These are phyloP conservation scores for Oxalis stricta DNA, from an alignment of 441 rosid genomes.

Conservation along the genomic window DNA sequence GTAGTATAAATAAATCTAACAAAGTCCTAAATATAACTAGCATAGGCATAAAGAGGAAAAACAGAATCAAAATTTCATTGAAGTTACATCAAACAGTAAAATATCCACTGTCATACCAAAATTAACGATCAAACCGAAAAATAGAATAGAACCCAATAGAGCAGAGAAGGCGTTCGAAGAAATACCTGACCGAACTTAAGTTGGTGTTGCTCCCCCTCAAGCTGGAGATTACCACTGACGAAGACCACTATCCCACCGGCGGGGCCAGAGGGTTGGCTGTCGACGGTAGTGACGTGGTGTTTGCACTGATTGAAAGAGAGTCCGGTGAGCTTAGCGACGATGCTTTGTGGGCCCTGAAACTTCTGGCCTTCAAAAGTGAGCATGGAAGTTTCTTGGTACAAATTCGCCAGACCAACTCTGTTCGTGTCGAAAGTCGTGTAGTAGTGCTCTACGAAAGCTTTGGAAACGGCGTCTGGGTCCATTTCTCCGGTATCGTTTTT, in stretches of 20 bases:
- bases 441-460: slow-evolving; percentile 95
- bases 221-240: slow-evolving; percentile 84
- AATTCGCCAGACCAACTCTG: slow-evolving; percentile 44
- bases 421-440: slow-evolving; percentile 75
- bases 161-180: neutral
- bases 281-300: slow-evolving; percentile 72
- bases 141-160: no score
- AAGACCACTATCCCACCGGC: slow-evolving; percentile 89
- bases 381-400: slow-evolving; percentile 84
- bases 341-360: slow-evolving; percentile 71
- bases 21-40: no score
- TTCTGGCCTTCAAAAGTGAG: slow-evolving; percentile 90
- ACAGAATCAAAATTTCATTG: no score
- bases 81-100: no score
- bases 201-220: slow-evolving; percentile 83
- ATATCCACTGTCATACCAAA: no score
- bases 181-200: slow-evolving; percentile 91
- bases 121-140: no score
- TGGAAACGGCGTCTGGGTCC: slow-evolving; percentile 85
- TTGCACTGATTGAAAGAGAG: slow-evolving; percentile 92
- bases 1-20: no score
- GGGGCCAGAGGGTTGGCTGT: slow-evolving; percentile 90
- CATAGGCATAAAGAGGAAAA: no score
- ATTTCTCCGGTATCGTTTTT: slow-evolving; percentile 20
- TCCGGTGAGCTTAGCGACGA: slow-evolving; percentile 68